phyloP scores from a whole-genome alignment of 345 rosid species.

The Noccaea bulbosa region DNA sequence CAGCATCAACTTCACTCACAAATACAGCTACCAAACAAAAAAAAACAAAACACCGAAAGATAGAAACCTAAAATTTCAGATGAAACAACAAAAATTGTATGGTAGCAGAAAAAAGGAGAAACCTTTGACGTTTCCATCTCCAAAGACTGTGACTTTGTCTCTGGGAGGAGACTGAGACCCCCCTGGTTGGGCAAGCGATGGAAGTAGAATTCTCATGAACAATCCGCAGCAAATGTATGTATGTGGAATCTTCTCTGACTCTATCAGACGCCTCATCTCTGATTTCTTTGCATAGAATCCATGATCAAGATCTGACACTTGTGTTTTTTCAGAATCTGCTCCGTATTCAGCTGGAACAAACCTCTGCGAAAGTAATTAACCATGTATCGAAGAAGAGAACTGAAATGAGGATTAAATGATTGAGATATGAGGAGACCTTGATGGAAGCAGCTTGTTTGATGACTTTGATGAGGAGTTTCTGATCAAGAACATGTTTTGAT shows the following conservation, averaged over 20 bases:
- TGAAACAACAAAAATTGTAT: too few species aligned
- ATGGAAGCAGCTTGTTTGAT: slow-evolving; percentile 61
- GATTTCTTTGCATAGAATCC: slow-evolving; percentile 62
- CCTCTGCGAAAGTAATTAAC: slow-evolving; percentile 52
- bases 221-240: slow-evolving; percentile 75
- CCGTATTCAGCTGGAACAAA: slow-evolving; percentile 92
- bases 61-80: background rate
- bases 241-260: slow-evolving; percentile 66
- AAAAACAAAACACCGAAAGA: background rate
- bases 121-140: slow-evolving; percentile 79
- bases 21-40: slow-evolving; percentile 34
- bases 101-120: background rate
- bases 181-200: slow-evolving; percentile 76
- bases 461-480: slow-evolving; percentile 63
- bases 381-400: background rate
- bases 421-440: slow-evolving; percentile 47
- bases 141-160: slow-evolving; percentile 66
- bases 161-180: slow-evolving; percentile 65
- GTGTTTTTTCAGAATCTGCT: slow-evolving; percentile 67
- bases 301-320: slow-evolving; percentile 60
- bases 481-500: slow-evolving; percentile 68
- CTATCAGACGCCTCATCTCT: slow-evolving; percentile 69
- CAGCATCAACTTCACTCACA: slow-evolving; percentile 58
- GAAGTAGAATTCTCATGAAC: slow-evolving; percentile 65
- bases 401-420: background rate